phyloP scores from a whole-genome alignment of 2,329 filamentous ascomycete genomes.

The Arthrobotrys pseudoclavata region DNA sequence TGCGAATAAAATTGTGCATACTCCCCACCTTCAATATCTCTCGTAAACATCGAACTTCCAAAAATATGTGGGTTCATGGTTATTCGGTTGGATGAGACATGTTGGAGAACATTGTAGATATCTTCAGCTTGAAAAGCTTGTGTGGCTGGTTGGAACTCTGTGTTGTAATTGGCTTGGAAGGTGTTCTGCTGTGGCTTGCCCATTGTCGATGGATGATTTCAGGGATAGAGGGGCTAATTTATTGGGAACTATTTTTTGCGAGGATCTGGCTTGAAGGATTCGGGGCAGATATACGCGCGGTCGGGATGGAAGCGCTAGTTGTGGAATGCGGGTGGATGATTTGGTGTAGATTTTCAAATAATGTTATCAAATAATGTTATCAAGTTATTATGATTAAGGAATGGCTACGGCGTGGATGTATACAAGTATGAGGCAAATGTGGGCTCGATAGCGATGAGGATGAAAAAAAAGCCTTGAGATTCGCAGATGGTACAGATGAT shows the following conservation, averaged over 20 bases:
- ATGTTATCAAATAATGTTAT: neutral
- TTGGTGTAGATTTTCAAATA: neutral
- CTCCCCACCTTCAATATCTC: conserved; percentile 6
- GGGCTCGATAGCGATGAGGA: neutral
- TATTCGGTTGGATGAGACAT: conserved; percentile 38
- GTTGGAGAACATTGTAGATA: conserved; percentile 44
- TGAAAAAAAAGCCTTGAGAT: neutral
- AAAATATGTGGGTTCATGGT: conserved; percentile 51
- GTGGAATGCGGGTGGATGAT: neutral
- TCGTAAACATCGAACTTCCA: conserved; percentile 51
- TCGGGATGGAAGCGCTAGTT: neutral
- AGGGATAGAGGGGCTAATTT: neutral
- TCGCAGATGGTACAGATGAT: conserved; percentile 2
- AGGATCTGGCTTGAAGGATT: neutral
- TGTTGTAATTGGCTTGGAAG: conserved; percentile 4
- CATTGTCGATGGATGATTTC: neutral
- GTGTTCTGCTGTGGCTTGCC: conserved; percentile 14
- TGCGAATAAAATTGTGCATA: conserved; percentile 6
- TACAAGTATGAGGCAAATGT: conserved; percentile 39
- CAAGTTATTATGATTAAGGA: neutral
- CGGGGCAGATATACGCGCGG: neutral
- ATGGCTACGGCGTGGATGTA: neutral
- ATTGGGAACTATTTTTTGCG: neutral
- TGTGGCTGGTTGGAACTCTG: neutral
- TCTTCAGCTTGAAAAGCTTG: conserved; percentile 38